Evolutionary conservation across 345 rosid species (phyloP).

Genomic region (Bretschneidera sinensis): DNA sequence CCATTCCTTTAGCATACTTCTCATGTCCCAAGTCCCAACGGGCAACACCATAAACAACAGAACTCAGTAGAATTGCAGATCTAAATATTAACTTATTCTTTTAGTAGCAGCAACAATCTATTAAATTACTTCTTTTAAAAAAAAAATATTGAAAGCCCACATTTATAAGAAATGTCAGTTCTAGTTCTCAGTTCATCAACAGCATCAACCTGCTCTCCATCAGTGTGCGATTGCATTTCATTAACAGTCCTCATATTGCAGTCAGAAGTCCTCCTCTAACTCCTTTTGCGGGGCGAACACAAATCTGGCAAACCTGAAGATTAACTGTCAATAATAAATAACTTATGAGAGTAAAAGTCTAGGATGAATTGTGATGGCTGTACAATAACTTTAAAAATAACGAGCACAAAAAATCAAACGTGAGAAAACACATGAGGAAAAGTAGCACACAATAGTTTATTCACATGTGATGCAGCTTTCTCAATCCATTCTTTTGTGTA

Average conservation of each 20-base stretch:
- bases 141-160: not conserved
- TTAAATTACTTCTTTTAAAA: no score
- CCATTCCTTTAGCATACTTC: no score
- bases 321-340: slow-evolving; percentile 8
- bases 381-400: slow-evolving; percentile 1
- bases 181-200: slow-evolving; percentile 51
- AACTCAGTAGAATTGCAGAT: no score
- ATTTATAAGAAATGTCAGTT: not conserved
- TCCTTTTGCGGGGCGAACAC: slow-evolving; percentile 64
- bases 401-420: slow-evolving; percentile 9
- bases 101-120: no score
- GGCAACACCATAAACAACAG: no score
- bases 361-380: not conserved
- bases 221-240: slow-evolving; percentile 55
- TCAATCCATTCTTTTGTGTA: slow-evolving; percentile 82
- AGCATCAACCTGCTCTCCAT: slow-evolving; percentile 67
- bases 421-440: slow-evolving; percentile 68
- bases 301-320: slow-evolving; percentile 47
- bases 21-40: no score
- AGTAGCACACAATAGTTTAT: slow-evolving; percentile 59
- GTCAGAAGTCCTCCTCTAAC: slow-evolving; percentile 65
- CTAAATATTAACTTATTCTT: no score
- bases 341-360: not conserved
- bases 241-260: slow-evolving; percentile 62
- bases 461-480: slow-evolving; percentile 57